A percentile compares a stretch with the other conserved stretches of the same genome.
phyloP scores from a whole-genome alignment of 1,284 basidiomycete genomes.

The Agaricales sp. region DNA sequence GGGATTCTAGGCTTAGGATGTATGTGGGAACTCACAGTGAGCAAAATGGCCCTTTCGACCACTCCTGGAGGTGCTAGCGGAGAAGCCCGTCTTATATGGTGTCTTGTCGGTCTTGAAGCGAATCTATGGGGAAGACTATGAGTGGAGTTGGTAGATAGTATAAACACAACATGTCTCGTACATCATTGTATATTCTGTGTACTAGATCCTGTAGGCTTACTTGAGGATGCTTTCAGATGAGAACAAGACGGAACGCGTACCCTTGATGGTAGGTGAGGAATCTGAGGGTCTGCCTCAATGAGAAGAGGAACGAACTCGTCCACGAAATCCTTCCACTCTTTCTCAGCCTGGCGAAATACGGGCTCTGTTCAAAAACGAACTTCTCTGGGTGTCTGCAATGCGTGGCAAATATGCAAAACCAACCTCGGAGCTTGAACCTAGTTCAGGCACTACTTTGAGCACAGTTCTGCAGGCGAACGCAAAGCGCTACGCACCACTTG shows the following conservation, averaged over 20 bases:
- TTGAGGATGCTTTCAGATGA: background rate
- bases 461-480: background rate
- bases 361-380: slow-evolving; percentile 43
- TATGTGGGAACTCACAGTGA: slow-evolving; percentile 47
- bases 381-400: background rate
- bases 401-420: slow-evolving; percentile 7
- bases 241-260: background rate
- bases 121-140: slow-evolving; percentile 34
- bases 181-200: slow-evolving; percentile 78
- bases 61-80: slow-evolving; percentile 70
- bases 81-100: slow-evolving; percentile 79
- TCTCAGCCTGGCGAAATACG: slow-evolving; percentile 72
- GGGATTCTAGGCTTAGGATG: slow-evolving; percentile 2
- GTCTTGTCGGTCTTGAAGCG: slow-evolving; percentile 93
- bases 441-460: too few species aligned
- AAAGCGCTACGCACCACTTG: slow-evolving; percentile 52
- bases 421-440: slow-evolving; percentile 74
- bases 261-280: slow-evolving; percentile 78
- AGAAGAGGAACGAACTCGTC: slow-evolving; percentile 59
- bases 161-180: slow-evolving; percentile 22
- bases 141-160: background rate
- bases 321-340: slow-evolving; percentile 82
- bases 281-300: slow-evolving; percentile 64
- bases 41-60: slow-evolving; percentile 76
- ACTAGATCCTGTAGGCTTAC: slow-evolving; percentile 45